A percentile compares a stretch with the other conserved stretches of the same genome.
Evolutionary conservation across 805 yeast species (phyloP).

Genomic region (Monosporozyma servazzii): DNA sequence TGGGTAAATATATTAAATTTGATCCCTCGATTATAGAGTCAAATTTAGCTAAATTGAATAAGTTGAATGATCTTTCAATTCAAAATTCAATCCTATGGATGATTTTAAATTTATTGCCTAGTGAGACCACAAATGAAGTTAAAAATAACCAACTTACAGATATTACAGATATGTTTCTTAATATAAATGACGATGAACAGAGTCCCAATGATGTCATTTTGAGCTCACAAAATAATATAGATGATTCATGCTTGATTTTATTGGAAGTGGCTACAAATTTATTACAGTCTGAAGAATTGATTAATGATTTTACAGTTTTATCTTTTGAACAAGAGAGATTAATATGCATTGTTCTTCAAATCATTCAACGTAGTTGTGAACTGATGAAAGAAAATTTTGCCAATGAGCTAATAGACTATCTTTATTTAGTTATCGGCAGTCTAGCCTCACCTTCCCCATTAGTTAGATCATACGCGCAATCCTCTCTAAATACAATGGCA

Average conservation of each 20-base stretch:
- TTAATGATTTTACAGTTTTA: constrained; percentile 10
- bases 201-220: not conserved
- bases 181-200: not conserved
- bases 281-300: constrained; percentile 26
- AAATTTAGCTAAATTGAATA: not conserved
- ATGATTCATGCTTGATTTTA: constrained; percentile 23
- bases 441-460: constrained; percentile 47
- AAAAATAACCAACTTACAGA: not conserved
- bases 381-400: constrained; percentile 28
- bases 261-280: constrained; percentile 37
- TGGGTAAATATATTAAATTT: not conserved
- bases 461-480: constrained; percentile 43
- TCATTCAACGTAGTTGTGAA: not conserved
- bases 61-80: not conserved
- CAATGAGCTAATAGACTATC: constrained; percentile 52
- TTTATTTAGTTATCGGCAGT: constrained; percentile 66
- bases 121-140: constrained; percentile 1
- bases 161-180: not conserved
- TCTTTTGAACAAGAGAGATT: constrained; percentile 19
- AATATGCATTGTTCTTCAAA: constrained; percentile 11
- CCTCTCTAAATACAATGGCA: constrained; percentile 44
- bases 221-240: not conserved
- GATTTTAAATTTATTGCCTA: not conserved
- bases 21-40: not conserved
- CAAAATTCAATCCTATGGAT: not conserved